Base-by-base conservation (phyloP, 345 rosid genomes). In the Salix exigua region DNA sequence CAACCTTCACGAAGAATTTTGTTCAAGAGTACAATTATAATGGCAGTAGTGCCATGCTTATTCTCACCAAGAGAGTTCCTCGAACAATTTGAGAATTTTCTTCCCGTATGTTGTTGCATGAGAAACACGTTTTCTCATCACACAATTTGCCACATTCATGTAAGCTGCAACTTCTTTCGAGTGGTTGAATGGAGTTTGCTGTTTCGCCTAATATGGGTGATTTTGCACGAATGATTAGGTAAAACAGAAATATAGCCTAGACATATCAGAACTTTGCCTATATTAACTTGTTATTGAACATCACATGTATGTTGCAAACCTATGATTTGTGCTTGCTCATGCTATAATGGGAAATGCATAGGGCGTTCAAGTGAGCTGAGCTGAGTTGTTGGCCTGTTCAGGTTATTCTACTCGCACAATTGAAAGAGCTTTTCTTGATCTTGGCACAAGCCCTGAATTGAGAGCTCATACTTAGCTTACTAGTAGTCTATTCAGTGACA, bases 41-140 rank as follows among this genome's bases (percentile, higher is more conserved):
- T 46, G 18, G 19, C 30, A 58, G 11, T 13, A 19, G 31, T 40
- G 21, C 8, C 9, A 77, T 81, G 70, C 70, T 72, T 72, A 40
- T 73, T 74, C 88, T 87, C 78, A 96, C 99, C 91, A 93, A 84
- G 78, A 96, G 79, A 28, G 99, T 93, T 3, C 99, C 99, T 66
- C 99, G 84, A 21, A 96, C 94, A 2, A 82, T 90, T 55, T 93
- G 94, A 19, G 89, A 89, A 74, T 85, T 80, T 17, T 92, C 91
- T 85, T 96, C 99, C 35, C 87, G 82, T 25, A 86, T 55, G 68
- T 86, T 89, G 72, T 88, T 91, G 88, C 99, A 96, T 12, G 91
- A 85, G 78, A 90, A 87, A 79, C 99, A 96, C 61, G 97, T 87
- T 53, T 75, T 68, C 69, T 90, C 89, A 13, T 84, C 50, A 71